These are phyloP conservation scores for Neonectria magnoliae DNA, from an alignment of 2,329 filamentous ascomycete genomes.

Conservation along the genomic window DNA sequence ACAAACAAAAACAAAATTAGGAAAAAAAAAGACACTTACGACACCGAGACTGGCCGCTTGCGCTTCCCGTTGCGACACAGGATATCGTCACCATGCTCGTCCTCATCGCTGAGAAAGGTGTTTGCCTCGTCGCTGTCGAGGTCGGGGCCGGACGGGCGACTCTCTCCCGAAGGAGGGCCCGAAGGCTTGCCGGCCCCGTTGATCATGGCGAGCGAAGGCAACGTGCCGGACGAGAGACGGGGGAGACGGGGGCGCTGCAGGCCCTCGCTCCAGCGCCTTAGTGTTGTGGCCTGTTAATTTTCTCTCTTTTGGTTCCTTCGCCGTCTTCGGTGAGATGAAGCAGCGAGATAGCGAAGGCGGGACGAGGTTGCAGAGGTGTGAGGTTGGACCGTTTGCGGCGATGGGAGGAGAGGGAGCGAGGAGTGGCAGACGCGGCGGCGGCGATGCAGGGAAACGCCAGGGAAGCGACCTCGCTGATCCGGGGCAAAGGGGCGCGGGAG, in stretches of 20 bases:
- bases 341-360: constrained; percentile 18
- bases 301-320: background rate
- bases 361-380: background rate
- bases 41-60: constrained; percentile 69
- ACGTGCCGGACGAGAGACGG: constrained; percentile 13
- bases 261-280: constrained; percentile 11
- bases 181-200: constrained; percentile 41
- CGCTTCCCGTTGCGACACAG: constrained; percentile 58
- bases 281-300: background rate
- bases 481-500: constrained; percentile 27
- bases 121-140: constrained; percentile 59
- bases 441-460: constrained; percentile 22
- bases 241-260: constrained; percentile 12
- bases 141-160: constrained; percentile 48
- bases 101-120: constrained; percentile 51
- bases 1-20: too few species aligned
- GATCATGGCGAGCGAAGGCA: constrained; percentile 36
- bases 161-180: constrained; percentile 44
- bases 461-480: constrained; percentile 23
- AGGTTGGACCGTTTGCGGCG: background rate
- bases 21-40: constrained; percentile 52
- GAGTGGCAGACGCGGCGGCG: constrained; percentile 9
- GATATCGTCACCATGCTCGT: constrained; percentile 54
- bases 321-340: constrained; percentile 23
- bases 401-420: background rate